A percentile compares a stretch with the other conserved stretches of the same genome.
phyloP scores from a whole-genome alignment of 2,329 filamentous ascomycete genomes.

The Trichophaea hybrida region DNA sequence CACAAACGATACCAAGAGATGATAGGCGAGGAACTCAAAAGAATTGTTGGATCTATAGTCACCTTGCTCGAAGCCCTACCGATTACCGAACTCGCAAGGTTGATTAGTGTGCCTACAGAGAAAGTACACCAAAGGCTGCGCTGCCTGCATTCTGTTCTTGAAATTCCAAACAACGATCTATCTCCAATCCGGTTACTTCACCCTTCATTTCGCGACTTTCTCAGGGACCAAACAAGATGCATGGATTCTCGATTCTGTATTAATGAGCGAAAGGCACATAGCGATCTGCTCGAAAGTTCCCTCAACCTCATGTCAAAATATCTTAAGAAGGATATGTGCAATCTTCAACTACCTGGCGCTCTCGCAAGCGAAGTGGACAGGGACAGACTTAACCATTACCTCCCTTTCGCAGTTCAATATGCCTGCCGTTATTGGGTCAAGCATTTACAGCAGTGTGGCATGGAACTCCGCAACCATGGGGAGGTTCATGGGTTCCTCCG shows the following conservation, averaged over 20 bases:
- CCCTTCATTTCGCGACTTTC: slow-evolving; percentile 28
- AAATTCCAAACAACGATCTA: slow-evolving; percentile 13
- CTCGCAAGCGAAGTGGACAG: slow-evolving; percentile 5
- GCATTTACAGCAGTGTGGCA: slow-evolving; percentile 16
- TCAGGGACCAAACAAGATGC: slow-evolving; percentile 25
- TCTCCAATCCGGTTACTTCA: slow-evolving; percentile 24
- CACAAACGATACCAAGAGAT: neutral
- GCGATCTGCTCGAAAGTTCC: slow-evolving; percentile 15
- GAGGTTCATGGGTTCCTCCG: slow-evolving; percentile 12
- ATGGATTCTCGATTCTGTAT: slow-evolving; percentile 20
- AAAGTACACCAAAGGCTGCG: slow-evolving; percentile 15
- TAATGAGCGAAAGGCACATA: slow-evolving; percentile 17
- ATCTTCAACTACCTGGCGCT: slow-evolving; percentile 14
- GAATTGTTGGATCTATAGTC: slow-evolving; percentile 23
- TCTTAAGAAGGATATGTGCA: slow-evolving; percentile 23
- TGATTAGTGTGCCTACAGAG: slow-evolving; percentile 18
- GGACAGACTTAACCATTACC: slow-evolving; percentile 5
- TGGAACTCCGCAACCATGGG: neutral
- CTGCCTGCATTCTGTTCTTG: slow-evolving; percentile 25
- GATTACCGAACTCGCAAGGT: slow-evolving; percentile 12
- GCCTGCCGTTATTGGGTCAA: no score
- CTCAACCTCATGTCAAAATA: slow-evolving; percentile 10
- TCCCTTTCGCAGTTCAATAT: slow-evolving; percentile 22
- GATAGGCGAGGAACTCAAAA: neutral
- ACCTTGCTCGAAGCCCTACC: slow-evolving; percentile 21